phyloP scores from a whole-genome alignment of 1,284 basidiomycete species.

The Sanghuangporus sanghuang region DNA sequence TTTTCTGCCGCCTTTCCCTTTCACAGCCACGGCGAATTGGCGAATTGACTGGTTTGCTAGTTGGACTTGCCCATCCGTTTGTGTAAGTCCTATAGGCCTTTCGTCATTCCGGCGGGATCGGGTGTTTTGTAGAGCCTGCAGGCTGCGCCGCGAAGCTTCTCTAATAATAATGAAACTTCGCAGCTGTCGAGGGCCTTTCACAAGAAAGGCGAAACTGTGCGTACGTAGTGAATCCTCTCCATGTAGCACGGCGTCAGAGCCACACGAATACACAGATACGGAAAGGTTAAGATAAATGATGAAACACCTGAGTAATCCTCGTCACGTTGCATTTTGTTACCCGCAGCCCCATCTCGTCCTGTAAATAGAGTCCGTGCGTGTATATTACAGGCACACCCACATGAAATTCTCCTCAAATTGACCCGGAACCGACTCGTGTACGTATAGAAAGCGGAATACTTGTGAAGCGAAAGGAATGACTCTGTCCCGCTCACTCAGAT shows the following conservation, averaged over 20 bases:
- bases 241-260: background rate
- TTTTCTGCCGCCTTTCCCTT: background rate
- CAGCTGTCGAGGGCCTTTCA: background rate
- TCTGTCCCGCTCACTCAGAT: too few species aligned
- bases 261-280: constrained; percentile 1
- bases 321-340: constrained; percentile 21
- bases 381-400: too few species aligned
- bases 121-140: background rate
- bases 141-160: background rate
- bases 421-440: too few species aligned
- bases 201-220: background rate
- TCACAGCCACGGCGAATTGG: constrained; percentile 40
- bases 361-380: too few species aligned
- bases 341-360: too few species aligned
- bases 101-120: background rate
- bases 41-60: constrained; percentile 30
- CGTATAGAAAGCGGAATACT: too few species aligned
- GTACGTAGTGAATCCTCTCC: background rate
- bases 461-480: too few species aligned
- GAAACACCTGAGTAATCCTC: background rate
- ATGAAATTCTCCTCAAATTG: too few species aligned
- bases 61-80: constrained; percentile 35
- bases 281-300: background rate
- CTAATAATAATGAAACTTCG: background rate
- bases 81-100: constrained; percentile 25